Evolutionary conservation across 768 basidiomycete species (phyloP).

Genomic region (Favolaschia claudopus): DNA sequence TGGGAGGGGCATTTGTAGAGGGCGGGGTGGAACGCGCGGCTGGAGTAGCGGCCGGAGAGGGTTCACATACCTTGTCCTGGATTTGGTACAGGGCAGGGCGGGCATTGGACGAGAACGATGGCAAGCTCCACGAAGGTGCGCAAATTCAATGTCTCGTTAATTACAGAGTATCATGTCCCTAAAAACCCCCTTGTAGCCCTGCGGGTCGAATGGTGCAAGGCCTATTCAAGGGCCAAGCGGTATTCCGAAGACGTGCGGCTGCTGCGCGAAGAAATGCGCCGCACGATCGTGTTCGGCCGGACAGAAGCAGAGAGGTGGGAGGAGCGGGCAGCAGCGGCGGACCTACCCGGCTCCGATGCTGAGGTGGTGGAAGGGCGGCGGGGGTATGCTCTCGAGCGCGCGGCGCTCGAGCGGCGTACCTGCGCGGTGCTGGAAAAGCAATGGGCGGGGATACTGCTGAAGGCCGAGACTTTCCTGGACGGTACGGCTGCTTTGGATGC

Average conservation of each 20-base stretch:
- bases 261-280: constrained; percentile 29
- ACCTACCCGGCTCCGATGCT: background rate
- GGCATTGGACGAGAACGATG: background rate
- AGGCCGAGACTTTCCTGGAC: no score
- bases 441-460: background rate
- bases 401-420: background rate
- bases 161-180: no score
- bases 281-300: background rate
- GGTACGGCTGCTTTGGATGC: no score
- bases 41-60: background rate
- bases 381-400: background rate
- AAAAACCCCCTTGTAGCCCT: background rate
- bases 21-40: background rate
- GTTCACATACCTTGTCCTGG: background rate
- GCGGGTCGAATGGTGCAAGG: background rate
- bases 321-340: background rate
- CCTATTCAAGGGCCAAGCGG: constrained; percentile 3
- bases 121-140: constrained; percentile 1
- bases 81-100: background rate
- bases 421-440: background rate
- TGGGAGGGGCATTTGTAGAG: background rate
- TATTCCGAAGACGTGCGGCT: constrained; percentile 26
- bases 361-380: background rate
- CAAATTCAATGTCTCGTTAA: no score
- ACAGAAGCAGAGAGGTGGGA: background rate